These are phyloP conservation scores for Canna indica DNA, from an alignment of 176 grass and related monocot genomes.

Conservation along the genomic window DNA sequence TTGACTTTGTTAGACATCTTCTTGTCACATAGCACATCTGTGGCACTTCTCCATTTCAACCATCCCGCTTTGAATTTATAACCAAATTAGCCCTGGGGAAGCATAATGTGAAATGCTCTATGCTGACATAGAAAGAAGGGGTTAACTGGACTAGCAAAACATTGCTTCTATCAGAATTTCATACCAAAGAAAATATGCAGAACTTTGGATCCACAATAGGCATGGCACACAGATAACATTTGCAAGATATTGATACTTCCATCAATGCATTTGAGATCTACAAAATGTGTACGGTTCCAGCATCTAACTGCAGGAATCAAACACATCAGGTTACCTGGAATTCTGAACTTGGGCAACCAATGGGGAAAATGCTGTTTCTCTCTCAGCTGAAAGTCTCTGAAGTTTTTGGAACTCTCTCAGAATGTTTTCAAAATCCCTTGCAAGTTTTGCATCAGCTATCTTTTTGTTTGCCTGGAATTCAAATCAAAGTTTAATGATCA, in stretches of 20 bases:
- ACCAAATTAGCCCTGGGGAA: background rate
- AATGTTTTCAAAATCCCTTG: constrained; percentile 15
- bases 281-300: background rate
- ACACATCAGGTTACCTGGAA: constrained; percentile 1
- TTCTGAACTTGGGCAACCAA: constrained; percentile 6
- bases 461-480: constrained; percentile 16
- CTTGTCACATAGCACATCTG: too few species aligned
- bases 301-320: background rate
- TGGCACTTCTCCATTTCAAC: too few species aligned
- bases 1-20: too few species aligned
- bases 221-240: background rate
- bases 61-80: too few species aligned
- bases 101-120: background rate
- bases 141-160: background rate
- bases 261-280: background rate
- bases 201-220: background rate
- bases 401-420: constrained; percentile 22
- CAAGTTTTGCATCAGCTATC: constrained; percentile 26
- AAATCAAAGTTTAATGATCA: background rate
- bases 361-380: constrained; percentile 23
- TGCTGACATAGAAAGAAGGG: background rate
- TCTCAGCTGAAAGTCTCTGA: constrained; percentile 19
- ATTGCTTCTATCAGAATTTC: background rate
- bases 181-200: background rate
- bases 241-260: background rate